These are phyloP conservation scores for Scutellaria barbata DNA, from an alignment of 257 asterid species.

Conservation along the genomic window DNA sequence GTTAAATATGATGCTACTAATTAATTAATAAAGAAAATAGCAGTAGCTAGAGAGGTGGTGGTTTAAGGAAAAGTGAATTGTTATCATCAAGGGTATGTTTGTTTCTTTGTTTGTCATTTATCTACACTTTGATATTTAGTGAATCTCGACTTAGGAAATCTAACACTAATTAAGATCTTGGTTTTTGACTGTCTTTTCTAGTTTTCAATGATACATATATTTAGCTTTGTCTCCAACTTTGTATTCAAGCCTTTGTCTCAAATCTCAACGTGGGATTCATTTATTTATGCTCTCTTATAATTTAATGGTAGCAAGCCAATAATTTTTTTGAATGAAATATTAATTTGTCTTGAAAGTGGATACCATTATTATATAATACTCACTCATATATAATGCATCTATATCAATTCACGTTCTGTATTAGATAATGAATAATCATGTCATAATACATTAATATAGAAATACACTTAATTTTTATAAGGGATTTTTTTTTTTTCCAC, in stretches of 20 bases:
- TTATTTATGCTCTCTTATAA: constrained; percentile 2
- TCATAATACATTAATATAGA: no score
- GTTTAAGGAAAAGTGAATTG: constrained; percentile 61
- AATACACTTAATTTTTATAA: no score
- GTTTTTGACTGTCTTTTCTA: constrained; percentile 35
- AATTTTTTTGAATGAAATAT: constrained; percentile 31
- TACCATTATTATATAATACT: no score
- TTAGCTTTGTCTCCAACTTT: constrained; percentile 23
- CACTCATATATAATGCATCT: no score
- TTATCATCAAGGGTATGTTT: constrained; percentile 71
- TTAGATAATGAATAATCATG: no score
- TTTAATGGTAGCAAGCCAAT: neutral
- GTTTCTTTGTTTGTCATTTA: constrained; percentile 68
- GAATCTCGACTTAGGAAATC: constrained; percentile 25
- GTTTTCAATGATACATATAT: constrained; percentile 43
- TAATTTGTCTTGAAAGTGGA: no score
- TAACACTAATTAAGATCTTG: constrained; percentile 20
- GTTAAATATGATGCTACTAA: no score
- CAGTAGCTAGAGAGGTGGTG: neutral
- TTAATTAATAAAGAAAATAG: no score
- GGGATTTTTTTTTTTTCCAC: no score
- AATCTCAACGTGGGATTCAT: constrained; percentile 20
- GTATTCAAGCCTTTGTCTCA: constrained; percentile 16
- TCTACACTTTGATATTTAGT: constrained; percentile 21
- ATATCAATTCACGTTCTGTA: no score